Conservation (phyloP, 2,329 filamentous ascomycete species). For the Aspergillus ochraceus region DNA sequence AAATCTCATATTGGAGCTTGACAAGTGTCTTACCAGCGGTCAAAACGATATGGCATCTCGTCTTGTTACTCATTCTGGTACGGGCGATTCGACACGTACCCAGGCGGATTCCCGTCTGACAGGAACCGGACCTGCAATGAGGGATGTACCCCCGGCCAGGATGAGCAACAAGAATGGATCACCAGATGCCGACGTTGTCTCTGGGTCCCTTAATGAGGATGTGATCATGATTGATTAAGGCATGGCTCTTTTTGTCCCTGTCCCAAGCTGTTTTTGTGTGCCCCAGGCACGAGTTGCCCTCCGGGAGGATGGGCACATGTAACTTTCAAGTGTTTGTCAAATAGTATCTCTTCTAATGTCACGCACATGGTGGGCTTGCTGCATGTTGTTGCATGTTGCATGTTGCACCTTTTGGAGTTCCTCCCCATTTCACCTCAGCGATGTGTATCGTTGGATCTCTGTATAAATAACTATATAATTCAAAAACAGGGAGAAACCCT, state of each 20-base stretch:
- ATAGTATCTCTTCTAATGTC: background rate
- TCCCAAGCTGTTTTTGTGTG: background rate
- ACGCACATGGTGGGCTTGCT: background rate
- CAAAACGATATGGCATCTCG: background rate
- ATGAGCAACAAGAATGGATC: conserved; percentile 3
- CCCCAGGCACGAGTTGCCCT: background rate
- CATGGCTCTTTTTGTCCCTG: background rate
- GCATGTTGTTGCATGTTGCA: background rate
- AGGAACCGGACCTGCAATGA: background rate
- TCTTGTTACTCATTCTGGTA: background rate
- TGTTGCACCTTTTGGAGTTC: background rate
- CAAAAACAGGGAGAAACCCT: too few species aligned
- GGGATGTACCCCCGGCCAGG: background rate
- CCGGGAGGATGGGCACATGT: background rate
- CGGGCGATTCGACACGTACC: background rate
- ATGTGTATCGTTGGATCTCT: background rate
- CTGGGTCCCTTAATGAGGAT: conserved; percentile 22
- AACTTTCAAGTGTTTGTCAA: background rate
- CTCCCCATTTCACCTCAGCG: background rate
- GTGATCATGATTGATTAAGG: conserved; percentile 40
- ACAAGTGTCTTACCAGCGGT: conserved; percentile 25
- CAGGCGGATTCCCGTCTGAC: background rate
- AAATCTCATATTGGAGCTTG: conserved; percentile 33
- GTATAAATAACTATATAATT: too few species aligned
- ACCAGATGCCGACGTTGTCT: conserved; percentile 1